Evolutionary conservation across 441 rosid species (phyloP), one percentile per base, ranked within the genome.

Genomic region (Flueggea neowawraea): DNA sequence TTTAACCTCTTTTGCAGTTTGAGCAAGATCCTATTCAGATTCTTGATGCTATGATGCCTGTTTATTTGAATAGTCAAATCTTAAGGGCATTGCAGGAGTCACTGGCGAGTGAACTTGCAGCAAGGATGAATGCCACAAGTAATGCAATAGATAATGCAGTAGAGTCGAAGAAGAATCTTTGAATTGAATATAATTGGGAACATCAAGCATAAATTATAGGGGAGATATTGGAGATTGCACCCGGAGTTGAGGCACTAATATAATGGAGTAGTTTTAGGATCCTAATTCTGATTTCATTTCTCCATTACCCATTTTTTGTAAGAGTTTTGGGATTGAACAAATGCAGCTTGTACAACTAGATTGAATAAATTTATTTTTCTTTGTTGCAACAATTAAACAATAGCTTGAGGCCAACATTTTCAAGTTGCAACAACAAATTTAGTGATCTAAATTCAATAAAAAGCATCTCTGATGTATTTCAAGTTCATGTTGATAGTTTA

Each of bases 21-120:
- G 96, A 89, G 76, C 93, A 86, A 73, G 93, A 86, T 56, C 93
- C 91, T 6, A 86, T 74, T 65, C 91, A 86, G 79, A 89, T 86
- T 70, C 84, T 89, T 52, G 94, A 89, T 75, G 96, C 94, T 12
- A 77, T 87, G 89, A 76, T 89, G 85, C 96, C 94, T 62, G 75
- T 87, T 67, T 87, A 89, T 73, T 33, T 87, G 70, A 87, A 87
- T 59, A 82, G 94, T 67, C 96, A 87, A 78, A 82, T 87, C 63
- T 66, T 89, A 73, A 82, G 88, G 66, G 88, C 91, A 32, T 60
- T 89, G 75, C 96, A 87, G 73, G 96, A 89, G 39, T 83, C 91
- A 10, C 58, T 79, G 10, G 96, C 91, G 4, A 89, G 93, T 71
- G 93, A 89, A 75, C 75, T 86, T 0, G 81, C 89, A 0, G 72